Percentiles rank a stretch among this genome's conserved stretches.
Conservation (phyloP, 2,329 filamentous ascomycete genomes). For the Alternaria sp. region DNA sequence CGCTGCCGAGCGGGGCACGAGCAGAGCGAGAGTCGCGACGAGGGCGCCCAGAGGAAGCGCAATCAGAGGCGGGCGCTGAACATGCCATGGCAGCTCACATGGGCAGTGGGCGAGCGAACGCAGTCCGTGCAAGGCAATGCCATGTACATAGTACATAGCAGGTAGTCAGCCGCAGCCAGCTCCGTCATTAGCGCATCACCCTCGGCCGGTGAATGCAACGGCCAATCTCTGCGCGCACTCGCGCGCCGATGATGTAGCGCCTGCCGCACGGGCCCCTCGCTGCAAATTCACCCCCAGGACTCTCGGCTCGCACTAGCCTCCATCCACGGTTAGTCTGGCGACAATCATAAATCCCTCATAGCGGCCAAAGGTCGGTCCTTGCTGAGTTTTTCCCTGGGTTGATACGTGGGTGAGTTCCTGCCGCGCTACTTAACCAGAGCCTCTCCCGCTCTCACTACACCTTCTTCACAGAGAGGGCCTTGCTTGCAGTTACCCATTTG, state of each 20-base stretch:
- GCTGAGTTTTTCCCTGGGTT: slow-evolving; percentile 42
- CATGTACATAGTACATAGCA: neutral
- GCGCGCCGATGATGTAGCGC: slow-evolving; percentile 26
- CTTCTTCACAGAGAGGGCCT: slow-evolving; percentile 43
- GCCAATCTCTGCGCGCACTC: slow-evolving; percentile 23
- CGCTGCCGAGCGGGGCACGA: slow-evolving; percentile 18
- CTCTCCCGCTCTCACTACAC: slow-evolving; percentile 28
- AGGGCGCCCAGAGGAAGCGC: neutral
- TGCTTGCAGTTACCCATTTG: slow-evolving; percentile 40
- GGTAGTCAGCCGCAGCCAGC: neutral
- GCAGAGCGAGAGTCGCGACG: slow-evolving; percentile 5
- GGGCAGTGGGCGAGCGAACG: too few relatives aligned
- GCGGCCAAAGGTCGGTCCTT: slow-evolving; percentile 30
- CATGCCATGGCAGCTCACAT: neutral
- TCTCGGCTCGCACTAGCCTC: slow-evolving; percentile 26
- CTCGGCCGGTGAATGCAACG: slow-evolving; percentile 24
- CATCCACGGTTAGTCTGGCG: slow-evolving; percentile 26
- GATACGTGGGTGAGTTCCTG: slow-evolving; percentile 20
- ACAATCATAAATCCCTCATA: slow-evolving; percentile 29
- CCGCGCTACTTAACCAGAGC: slow-evolving; percentile 36
- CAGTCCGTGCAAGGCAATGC: too few relatives aligned
- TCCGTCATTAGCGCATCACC: slow-evolving; percentile 13
- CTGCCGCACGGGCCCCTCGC: slow-evolving; percentile 22
- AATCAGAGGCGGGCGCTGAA: neutral
- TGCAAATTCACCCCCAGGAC: slow-evolving; percentile 24